A percentile compares a stretch with the other conserved stretches of the same genome.
These are phyloP conservation scores for Penicillium corylophilum DNA, from an alignment of 2,329 filamentous ascomycete species.

Conservation along the genomic window DNA sequence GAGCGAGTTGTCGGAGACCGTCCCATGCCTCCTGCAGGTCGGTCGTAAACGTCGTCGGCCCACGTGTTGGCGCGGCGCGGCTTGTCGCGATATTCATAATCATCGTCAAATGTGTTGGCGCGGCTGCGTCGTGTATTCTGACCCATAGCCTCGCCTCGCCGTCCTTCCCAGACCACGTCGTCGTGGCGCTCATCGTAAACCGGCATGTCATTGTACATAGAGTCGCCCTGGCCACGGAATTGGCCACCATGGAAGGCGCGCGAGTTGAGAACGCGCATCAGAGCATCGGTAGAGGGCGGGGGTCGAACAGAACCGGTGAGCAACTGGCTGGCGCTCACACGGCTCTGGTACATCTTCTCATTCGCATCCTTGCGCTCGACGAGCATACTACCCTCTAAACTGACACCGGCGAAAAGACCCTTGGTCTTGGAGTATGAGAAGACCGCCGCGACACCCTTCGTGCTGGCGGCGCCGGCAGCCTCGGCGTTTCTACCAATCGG, in stretches of 20 bases:
- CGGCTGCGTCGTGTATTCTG: constrained; percentile 60
- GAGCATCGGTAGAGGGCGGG: constrained; percentile 76
- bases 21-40: constrained; percentile 32
- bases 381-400: constrained; percentile 86
- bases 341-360: constrained; percentile 86
- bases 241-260: constrained; percentile 78
- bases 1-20: constrained; percentile 38
- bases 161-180: constrained; percentile 79
- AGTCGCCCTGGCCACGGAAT: constrained; percentile 52
- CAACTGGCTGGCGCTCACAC: constrained; percentile 77
- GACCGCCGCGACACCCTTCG: constrained; percentile 84
- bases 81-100: constrained; percentile 58
- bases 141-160: constrained; percentile 67
- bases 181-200: constrained; percentile 83
- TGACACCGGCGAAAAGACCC: constrained; percentile 93
- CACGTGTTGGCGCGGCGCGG: constrained; percentile 50
- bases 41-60: constrained; percentile 51
- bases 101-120: constrained; percentile 54
- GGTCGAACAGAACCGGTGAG: constrained; percentile 74
- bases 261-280: constrained; percentile 82
- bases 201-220: constrained; percentile 91
- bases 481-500: constrained; percentile 94
- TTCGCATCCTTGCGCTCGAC: constrained; percentile 96
- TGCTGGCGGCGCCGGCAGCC: constrained; percentile 87
- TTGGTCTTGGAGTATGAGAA: constrained; percentile 99